Evolutionary conservation across 1,139 yeast species (phyloP).

Genomic region (Hanseniaspora uvarum): DNA sequence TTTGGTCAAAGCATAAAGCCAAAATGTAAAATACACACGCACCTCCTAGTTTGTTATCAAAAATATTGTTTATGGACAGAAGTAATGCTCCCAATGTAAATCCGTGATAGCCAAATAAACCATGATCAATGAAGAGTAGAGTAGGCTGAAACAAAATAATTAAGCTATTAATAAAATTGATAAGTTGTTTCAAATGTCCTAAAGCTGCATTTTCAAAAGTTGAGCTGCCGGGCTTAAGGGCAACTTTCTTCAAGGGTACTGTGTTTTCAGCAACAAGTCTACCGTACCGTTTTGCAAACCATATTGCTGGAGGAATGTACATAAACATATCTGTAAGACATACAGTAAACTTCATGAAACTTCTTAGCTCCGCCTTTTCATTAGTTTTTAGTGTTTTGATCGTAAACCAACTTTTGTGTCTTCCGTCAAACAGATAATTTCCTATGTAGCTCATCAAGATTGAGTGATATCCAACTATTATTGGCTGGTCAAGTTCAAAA

Average conservation of each 20-base stretch:
- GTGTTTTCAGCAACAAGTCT: conserved; percentile 28
- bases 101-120: conserved; percentile 90
- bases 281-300: conserved; percentile 59
- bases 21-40: conserved; percentile 76
- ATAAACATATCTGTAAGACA: conserved; percentile 61
- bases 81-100: conserved; percentile 86
- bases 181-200: conserved; percentile 39
- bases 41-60: conserved; percentile 50
- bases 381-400: conserved; percentile 62
- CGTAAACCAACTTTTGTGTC: conserved; percentile 58
- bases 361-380: conserved; percentile 57
- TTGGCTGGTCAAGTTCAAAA: conserved; percentile 99
- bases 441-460: conserved; percentile 72
- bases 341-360: conserved; percentile 75
- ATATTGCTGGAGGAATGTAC: conserved; percentile 72
- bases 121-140: conserved; percentile 80
- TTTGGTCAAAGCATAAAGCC: conserved; percentile 79
- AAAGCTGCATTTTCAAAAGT: conserved; percentile 29
- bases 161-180: conserved; percentile 57
- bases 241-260: not conserved
- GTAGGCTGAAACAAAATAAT: conserved; percentile 66
- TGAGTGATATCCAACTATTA: conserved; percentile 88
- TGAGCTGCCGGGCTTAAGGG: conserved; percentile 26
- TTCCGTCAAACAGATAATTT: conserved; percentile 10
- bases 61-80: conserved; percentile 53